These are phyloP conservation scores for Pleurotus cornucopiae DNA, from an alignment of 768 basidiomycete genomes.

Conservation along the genomic window DNA sequence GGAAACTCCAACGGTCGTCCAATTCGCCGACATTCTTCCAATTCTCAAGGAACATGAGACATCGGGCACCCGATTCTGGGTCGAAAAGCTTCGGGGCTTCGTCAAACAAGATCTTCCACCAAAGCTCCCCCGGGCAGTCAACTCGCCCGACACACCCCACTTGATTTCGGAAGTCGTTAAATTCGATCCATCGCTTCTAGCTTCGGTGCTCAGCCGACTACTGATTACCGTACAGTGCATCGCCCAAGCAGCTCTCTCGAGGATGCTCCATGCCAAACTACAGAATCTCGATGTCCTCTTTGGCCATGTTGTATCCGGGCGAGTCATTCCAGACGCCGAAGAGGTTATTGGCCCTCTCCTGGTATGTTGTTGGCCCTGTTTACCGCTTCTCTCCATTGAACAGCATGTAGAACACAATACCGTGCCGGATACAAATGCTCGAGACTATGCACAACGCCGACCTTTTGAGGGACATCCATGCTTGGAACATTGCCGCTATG, in stretches of 20 bases:
- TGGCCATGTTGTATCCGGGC: constrained; percentile 42
- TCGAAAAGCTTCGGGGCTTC: constrained; percentile 19
- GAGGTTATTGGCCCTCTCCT: constrained; percentile 42
- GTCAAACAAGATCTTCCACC: constrained; percentile 16
- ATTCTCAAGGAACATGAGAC: constrained; percentile 32
- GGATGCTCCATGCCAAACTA: constrained; percentile 15
- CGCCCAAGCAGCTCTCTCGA: constrained; percentile 14
- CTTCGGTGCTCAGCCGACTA: constrained; percentile 14
- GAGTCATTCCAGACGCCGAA: constrained; percentile 35
- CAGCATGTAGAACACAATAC: constrained; percentile 36
- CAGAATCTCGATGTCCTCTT: constrained; percentile 37
- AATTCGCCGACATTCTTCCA: constrained; percentile 35
- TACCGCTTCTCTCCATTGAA: neutral
- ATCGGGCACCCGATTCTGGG: constrained; percentile 35
- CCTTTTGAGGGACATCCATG: constrained; percentile 32
- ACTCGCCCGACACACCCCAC: constrained; percentile 1
- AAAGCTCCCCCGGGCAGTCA: neutral
- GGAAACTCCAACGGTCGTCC: constrained; percentile 12
- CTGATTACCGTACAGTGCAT: constrained; percentile 31
- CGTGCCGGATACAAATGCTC: constrained; percentile 33
- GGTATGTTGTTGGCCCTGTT: constrained; percentile 22
- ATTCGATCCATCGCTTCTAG: constrained; percentile 13
- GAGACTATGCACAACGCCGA: constrained; percentile 22
- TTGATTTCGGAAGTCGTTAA: constrained; percentile 12
- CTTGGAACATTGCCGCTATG: constrained; percentile 31